Evolutionary conservation across 176 grass and related monocot species (phyloP), one percentile per base, ranked within the genome.

Genomic region (Avena eriantha): DNA sequence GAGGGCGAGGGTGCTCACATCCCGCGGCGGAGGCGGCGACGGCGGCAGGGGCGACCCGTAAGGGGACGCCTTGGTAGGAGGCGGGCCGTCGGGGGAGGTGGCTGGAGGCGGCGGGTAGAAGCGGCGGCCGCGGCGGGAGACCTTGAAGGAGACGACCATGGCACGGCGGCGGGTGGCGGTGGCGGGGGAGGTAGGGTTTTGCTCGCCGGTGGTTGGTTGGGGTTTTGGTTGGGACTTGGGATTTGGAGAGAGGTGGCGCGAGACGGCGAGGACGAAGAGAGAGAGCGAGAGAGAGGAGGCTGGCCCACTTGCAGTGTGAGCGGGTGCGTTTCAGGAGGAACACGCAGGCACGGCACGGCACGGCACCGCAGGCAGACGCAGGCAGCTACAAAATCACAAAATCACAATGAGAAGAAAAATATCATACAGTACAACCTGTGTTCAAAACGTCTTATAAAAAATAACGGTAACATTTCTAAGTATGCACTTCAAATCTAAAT

Each of bases 81-180:
- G 63, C 22, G 43, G 13, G 0, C 34, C 45, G 3, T 41, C 71
- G n/a, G 10, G 82, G 59, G n/a, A 55, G 19, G 64, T 16, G 16
- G 85, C 15, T 0, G 87, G 17, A 0, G 80, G 84, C 5, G 85
- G 78, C 24, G 46, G 79, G 79, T 90, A 72, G 88, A 88, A 83
- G 31, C 92, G 88, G 41, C 58, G 69, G 50, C 88, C 82, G 39
- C 46, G 48, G 41, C 74, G 33, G 13, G 79, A 26, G 63, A 90
- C 5, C 86, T 59, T 86, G 74, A 90, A 93, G 59, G 92, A 88
- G 36, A 93, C 49, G 13, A 81, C 88, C 92, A 93, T 93, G 67
- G 68, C 69, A 56, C 43, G 5, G 81, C 7, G 47, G 47, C 31
- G 33, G 6, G n/a, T 2, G 58, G 82, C 7, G 49, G 71, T 2